Evolutionary conservation across 1,139 yeast species (phyloP).

Genomic region (Candida sanyaensis): DNA sequence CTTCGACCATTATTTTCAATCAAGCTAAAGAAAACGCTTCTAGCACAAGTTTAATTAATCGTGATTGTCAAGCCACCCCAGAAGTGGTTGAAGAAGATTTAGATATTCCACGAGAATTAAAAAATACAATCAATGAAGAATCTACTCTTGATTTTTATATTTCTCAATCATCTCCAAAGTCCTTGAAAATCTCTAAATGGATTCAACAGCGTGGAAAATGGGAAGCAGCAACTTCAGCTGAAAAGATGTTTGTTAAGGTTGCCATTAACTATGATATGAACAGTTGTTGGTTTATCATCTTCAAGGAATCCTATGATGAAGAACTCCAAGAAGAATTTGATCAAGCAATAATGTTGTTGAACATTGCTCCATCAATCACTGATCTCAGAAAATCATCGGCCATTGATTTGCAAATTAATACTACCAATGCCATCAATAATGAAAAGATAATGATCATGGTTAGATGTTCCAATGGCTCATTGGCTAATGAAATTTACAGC

Average conservation of each 20-base stretch:
- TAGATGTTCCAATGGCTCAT: slow-evolving; percentile 33
- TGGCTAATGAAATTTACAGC: slow-evolving; percentile 26
- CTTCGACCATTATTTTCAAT: slow-evolving; percentile 44
- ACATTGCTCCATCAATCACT: slow-evolving; percentile 24
- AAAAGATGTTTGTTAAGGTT: slow-evolving; percentile 38
- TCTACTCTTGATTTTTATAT: slow-evolving; percentile 42
- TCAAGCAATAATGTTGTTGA: slow-evolving; percentile 38
- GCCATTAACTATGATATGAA: slow-evolving; percentile 36
- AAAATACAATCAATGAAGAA: slow-evolving; percentile 41
- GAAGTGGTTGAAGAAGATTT: slow-evolving; percentile 21
- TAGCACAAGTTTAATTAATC: slow-evolving; percentile 1
- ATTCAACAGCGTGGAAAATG: slow-evolving; percentile 45
- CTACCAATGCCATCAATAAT: slow-evolving; percentile 32
- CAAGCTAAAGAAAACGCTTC: slow-evolving; percentile 22
- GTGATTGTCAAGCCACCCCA: neutral
- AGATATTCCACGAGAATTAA: slow-evolving; percentile 36
- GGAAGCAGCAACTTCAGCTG: slow-evolving; percentile 46
- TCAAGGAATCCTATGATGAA: slow-evolving; percentile 41
- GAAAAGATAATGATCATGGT: slow-evolving; percentile 34
- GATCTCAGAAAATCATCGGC: slow-evolving; percentile 39
- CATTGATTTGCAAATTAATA: slow-evolving; percentile 39
- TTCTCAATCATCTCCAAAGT: slow-evolving; percentile 34
- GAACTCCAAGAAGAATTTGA: slow-evolving; percentile 34
- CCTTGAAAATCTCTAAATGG: slow-evolving; percentile 48
- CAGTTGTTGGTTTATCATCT: slow-evolving; percentile 42